These are phyloP conservation scores for Pseudocercospora fuligena DNA, from an alignment of 2,329 filamentous ascomycete genomes.

Conservation along the genomic window DNA sequence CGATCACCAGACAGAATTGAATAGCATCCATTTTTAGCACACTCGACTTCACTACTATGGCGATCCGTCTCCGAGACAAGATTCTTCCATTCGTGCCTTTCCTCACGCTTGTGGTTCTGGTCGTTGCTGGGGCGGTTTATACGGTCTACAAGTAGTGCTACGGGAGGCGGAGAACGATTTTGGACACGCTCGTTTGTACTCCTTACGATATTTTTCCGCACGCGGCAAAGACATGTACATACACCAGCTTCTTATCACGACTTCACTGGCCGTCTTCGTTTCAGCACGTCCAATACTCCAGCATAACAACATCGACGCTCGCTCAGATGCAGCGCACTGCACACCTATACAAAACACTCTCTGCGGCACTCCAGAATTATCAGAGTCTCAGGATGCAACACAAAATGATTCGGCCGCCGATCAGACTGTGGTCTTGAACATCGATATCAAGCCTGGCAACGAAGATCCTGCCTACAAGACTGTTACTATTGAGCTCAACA, in stretches of 20 bases:
- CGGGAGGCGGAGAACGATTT: background rate
- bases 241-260: background rate
- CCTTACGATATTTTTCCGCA: background rate
- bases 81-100: background rate
- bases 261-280: background rate
- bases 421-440: background rate
- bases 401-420: background rate
- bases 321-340: background rate
- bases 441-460: background rate
- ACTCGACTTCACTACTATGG: background rate
- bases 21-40: no score
- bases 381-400: background rate
- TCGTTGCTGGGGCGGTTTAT: background rate
- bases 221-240: background rate
- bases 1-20: background rate
- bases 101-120: background rate
- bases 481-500: no score
- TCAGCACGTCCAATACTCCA: background rate
- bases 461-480: no score
- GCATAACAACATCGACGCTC: background rate
- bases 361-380: background rate
- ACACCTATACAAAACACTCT: background rate
- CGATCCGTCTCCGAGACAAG: background rate
- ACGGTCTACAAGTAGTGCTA: background rate
- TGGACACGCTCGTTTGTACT: background rate